A percentile compares a stretch with the other conserved stretches of the same genome.
These are phyloP conservation scores for Rhododendron ferrugineum DNA, from an alignment of 148 eudicot genomes.

Conservation along the genomic window DNA sequence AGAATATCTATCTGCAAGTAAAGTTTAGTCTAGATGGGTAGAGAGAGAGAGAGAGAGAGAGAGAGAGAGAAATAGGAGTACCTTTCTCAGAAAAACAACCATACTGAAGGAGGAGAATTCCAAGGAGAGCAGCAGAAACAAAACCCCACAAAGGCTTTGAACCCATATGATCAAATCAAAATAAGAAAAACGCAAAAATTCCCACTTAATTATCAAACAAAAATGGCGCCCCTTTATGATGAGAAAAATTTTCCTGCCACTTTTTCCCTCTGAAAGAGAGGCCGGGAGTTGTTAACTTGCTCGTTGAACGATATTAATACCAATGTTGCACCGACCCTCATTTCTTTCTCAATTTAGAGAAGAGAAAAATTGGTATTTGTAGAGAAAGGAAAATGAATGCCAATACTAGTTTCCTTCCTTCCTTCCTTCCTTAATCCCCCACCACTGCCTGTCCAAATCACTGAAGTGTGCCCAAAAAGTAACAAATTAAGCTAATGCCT, in stretches of 20 bases:
- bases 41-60: slow-evolving; percentile 8
- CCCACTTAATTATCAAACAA: not conserved
- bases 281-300: not conserved
- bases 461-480: not conserved
- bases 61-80: slow-evolving; percentile 13
- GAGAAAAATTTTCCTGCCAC: not conserved
- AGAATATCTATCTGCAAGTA: not conserved
- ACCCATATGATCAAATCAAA: not conserved
- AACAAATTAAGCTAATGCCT: not conserved
- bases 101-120: slow-evolving; percentile 17
- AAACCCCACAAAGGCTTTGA: not conserved
- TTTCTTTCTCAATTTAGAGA: not conserved
- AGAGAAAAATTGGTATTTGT: not conserved
- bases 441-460: not conserved
- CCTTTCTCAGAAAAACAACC: slow-evolving; percentile 38
- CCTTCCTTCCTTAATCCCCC: too few relatives aligned
- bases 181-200: not conserved
- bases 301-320: not conserved
- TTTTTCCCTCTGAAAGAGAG: not conserved
- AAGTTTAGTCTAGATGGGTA: not conserved
- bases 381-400: not conserved
- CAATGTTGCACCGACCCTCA: not conserved
- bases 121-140: slow-evolving; percentile 10
- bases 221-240: not conserved
- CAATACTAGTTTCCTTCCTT: not conserved